Percentiles rank a stretch among this genome's conserved stretches.
phyloP scores from a whole-genome alignment of 2,329 filamentous ascomycete genomes.

The Fusarium nisikadoi region DNA sequence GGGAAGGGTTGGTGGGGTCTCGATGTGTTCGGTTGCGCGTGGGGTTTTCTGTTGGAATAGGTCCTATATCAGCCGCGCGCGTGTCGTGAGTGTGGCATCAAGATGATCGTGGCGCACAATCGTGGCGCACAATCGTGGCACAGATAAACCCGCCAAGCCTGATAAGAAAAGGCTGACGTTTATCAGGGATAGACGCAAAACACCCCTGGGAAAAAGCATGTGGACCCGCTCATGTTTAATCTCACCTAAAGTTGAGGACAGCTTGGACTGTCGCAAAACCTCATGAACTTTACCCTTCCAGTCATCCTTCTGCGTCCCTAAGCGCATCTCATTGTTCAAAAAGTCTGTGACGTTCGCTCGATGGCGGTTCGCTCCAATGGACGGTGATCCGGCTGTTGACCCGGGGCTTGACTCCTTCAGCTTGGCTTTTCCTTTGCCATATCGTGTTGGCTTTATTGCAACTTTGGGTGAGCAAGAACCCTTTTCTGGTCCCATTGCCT shows the following conservation, averaged over 20 bases:
- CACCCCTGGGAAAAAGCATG: constrained; percentile 40
- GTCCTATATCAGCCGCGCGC: background rate
- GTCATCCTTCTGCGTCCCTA: constrained; percentile 26
- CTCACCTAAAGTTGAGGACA: constrained; percentile 38
- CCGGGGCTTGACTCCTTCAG: constrained; percentile 84
- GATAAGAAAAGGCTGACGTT: constrained; percentile 16
- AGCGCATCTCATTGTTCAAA: background rate
- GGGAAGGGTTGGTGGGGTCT: constrained; percentile 3
- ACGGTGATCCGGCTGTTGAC: constrained; percentile 78
- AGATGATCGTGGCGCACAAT: background rate
- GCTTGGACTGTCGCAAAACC: constrained; percentile 40
- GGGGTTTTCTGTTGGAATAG: background rate
- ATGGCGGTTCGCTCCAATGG: constrained; percentile 61
- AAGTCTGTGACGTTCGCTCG: constrained; percentile 11
- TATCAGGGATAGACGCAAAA: constrained; percentile 1
- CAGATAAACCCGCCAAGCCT: background rate
- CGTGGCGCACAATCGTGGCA: background rate
- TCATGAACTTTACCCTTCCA: constrained; percentile 29
- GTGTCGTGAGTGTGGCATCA: background rate
- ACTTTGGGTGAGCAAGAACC: constrained; percentile 74
- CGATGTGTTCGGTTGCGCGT: constrained; percentile 6
- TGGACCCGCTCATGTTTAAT: constrained; percentile 31
- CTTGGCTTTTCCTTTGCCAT: constrained; percentile 86
- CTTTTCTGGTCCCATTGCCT: background rate
- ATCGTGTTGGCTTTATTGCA: constrained; percentile 85